Base-by-base conservation (phyloP, 1,139 yeast genomes). In the Saccharomycopsis hybrid region DNA sequence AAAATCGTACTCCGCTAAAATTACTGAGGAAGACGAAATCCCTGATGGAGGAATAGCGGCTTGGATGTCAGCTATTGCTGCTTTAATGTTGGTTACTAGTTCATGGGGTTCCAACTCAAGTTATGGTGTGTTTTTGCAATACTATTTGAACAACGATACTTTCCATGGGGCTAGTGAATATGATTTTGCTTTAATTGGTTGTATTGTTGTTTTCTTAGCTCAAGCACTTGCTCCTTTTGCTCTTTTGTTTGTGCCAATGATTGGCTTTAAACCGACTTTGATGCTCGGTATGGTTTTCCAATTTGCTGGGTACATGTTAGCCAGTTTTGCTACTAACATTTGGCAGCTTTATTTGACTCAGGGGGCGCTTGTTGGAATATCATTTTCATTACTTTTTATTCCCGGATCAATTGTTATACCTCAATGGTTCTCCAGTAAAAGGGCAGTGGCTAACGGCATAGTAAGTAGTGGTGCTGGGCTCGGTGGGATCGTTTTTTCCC, bases 41-140 rank as follows among this genome's bases (percentile, higher is more conserved):
- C 80, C 83, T 1, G 92, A 84, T 64, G 78, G 79, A 29, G 86
- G 86, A 1, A 76, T 76, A 55, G 88, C 87, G 31, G 54, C 54
- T 1, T 85, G 92, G 89, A 76, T 81, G 5, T 73, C 81, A 49
- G 78, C 82, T 0, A 50, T 74, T 2, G 76, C 84, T 56, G 77
- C 77, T 0, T 69, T 77, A 62, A 59, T 74, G 31, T 70, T 80
- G 44, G 73, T 75, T 57, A 73, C 79, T 54, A 67, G 78, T 32
- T 77, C 89, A 1, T 81, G 86, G 86, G 87, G 87, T 33, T 70
- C 82, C 8, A 80, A 78, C 57, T 71, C 81, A 1, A 73, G 77
- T 0, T 80, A 67, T 59, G 81, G 85, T 3, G 76, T 81, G 5
- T 78, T 78, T 59, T 65, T 80, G 29, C 71, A 74, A 46, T 74